These are phyloP conservation scores for Elsinoe ampelina DNA, from an alignment of 2,329 filamentous ascomycete species.

Conservation along the genomic window DNA sequence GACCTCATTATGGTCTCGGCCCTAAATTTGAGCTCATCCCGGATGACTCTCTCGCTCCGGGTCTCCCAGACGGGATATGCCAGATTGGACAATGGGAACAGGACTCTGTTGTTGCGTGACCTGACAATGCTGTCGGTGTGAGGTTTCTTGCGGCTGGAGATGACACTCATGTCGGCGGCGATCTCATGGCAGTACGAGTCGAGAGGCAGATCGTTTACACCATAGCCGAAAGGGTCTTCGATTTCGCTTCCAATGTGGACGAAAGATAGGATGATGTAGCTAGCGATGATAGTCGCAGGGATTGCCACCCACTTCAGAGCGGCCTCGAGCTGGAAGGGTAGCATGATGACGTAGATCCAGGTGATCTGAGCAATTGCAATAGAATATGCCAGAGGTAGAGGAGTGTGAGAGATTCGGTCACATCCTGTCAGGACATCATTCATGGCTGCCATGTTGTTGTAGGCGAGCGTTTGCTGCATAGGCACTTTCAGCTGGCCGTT, in stretches of 20 bases:
- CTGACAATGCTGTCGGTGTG: conserved; percentile 44
- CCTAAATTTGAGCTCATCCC: conserved; percentile 31
- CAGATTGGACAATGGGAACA: conserved; percentile 46
- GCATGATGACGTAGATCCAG: conserved; percentile 69
- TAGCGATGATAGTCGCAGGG: conserved; percentile 57
- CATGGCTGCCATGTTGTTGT: conserved; percentile 50
- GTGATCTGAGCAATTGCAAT: conserved; percentile 82
- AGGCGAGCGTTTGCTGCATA: conserved; percentile 51
- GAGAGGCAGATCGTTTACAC: conserved; percentile 72
- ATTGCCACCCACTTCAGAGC: conserved; percentile 65
- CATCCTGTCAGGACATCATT: conserved; percentile 65
- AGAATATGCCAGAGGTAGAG: conserved; percentile 71
- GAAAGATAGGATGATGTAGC: conserved; percentile 76
- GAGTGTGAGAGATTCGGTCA: conserved; percentile 73
- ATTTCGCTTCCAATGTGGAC: conserved; percentile 69
- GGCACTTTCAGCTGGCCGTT: conserved; percentile 48
- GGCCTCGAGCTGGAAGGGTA: conserved; percentile 69
- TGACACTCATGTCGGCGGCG: conserved; percentile 62
- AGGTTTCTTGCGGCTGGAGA: conserved; percentile 51
- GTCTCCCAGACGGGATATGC: conserved; percentile 31
- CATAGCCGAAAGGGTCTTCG: conserved; percentile 75
- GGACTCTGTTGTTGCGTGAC: conserved; percentile 41
- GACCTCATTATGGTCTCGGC: conserved; percentile 9
- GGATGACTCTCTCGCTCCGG: conserved; percentile 32
- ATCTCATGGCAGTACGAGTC: conserved; percentile 70